Evolutionary conservation across 495 filamentous ascomycete species (phyloP).

Genomic region (Aspergillus saccharolyticus): DNA sequence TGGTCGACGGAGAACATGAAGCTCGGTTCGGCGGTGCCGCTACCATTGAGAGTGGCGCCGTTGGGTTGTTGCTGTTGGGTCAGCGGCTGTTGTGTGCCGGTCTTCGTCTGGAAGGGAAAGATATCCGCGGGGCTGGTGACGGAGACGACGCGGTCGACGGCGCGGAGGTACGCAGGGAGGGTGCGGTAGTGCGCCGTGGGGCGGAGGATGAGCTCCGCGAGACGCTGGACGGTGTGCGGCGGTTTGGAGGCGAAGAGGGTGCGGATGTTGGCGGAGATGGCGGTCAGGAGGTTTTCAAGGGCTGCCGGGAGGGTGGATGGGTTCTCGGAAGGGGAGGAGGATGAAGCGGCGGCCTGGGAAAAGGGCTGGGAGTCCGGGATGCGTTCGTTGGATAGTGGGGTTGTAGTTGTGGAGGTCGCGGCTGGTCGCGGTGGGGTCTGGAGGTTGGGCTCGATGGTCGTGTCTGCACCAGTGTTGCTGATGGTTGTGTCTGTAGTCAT

Average conservation of each 20-base stretch:
- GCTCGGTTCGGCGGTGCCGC: slow-evolving; percentile 19
- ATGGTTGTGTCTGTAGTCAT: slow-evolving; percentile 41
- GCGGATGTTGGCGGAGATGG: slow-evolving; percentile 63
- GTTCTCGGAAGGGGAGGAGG: neutral
- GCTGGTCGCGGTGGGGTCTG: slow-evolving; percentile 30
- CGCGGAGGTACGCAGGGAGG: slow-evolving; percentile 79
- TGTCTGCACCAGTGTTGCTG: slow-evolving; percentile 47
- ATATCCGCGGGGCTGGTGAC: slow-evolving; percentile 77
- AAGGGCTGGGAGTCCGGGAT: slow-evolving; percentile 46
- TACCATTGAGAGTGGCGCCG: slow-evolving; percentile 30
- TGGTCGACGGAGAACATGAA: slow-evolving; percentile 27
- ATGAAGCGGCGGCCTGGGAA: slow-evolving; percentile 17
- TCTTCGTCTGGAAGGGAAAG: slow-evolving; percentile 72
- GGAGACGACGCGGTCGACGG: slow-evolving; percentile 84
- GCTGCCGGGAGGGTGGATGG: slow-evolving; percentile 53
- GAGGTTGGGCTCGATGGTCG: slow-evolving; percentile 21
- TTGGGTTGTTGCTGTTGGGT: slow-evolving; percentile 41
- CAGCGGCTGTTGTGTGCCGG: slow-evolving; percentile 37
- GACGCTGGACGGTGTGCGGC: slow-evolving; percentile 87
- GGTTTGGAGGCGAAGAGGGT: slow-evolving; percentile 67
- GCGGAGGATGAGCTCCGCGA: slow-evolving; percentile 80
- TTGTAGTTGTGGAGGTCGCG: slow-evolving; percentile 21
- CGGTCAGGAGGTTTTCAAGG: slow-evolving; percentile 56
- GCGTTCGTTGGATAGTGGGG: slow-evolving; percentile 40
- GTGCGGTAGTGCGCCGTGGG: slow-evolving; percentile 76